These are phyloP conservation scores for Micractinium sp. DNA, from an alignment of 139 green algal species.

Conservation along the genomic window DNA sequence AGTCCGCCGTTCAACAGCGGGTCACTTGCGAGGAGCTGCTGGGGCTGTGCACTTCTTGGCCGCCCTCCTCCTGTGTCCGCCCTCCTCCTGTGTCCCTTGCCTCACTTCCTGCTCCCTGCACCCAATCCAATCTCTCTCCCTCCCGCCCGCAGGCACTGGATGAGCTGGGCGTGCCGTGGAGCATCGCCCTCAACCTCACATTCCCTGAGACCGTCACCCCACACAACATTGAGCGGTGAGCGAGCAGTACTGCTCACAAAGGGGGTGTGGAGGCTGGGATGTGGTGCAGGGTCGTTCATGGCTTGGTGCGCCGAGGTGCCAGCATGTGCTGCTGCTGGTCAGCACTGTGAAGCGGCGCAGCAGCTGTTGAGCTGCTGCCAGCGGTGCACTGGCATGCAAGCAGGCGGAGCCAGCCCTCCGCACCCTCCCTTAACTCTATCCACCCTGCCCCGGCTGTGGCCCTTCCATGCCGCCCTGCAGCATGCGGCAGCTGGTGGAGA, in stretches of 20 bases:
- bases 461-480: conserved; percentile 36
- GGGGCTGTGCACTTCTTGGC: neutral
- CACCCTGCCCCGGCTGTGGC: neutral
- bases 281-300: neutral
- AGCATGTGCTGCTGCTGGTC: no score
- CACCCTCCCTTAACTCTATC: neutral
- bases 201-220: conserved; percentile 95
- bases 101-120: no score
- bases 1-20: neutral
- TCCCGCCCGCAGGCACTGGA: conserved; percentile 77
- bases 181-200: conserved; percentile 97
- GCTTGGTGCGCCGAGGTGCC: no score
- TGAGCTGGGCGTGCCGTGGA: conserved; percentile 97
- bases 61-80: neutral
- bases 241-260: neutral
- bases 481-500: conserved; percentile 92
- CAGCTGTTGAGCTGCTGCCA: neutral
- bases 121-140: no score
- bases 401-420: neutral
- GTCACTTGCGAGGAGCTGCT: no score
- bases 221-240: conserved; percentile 81
- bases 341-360: neutral
- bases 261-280: neutral
- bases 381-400: neutral
- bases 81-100: no score